Evolutionary conservation across 2,329 filamentous ascomycete genomes (phyloP).

Genomic region (Fusarium sp.): DNA sequence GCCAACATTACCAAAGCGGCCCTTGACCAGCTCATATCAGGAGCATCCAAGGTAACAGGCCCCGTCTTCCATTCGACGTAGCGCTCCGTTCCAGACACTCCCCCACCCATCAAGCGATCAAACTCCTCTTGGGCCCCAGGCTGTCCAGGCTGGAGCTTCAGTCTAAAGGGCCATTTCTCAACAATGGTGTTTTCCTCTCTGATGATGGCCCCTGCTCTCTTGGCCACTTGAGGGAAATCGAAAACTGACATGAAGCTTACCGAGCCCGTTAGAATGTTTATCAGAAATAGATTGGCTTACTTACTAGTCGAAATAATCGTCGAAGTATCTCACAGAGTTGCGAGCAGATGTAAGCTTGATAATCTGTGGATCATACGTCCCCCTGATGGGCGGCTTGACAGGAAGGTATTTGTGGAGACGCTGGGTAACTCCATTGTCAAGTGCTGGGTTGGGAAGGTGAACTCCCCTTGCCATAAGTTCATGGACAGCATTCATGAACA

Average conservation of each 20-base stretch:
- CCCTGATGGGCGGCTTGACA: neutral
- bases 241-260: neutral
- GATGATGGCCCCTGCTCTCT: neutral
- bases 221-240: neutral
- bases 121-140: constrained; percentile 8
- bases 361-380: neutral
- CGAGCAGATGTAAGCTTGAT: neutral
- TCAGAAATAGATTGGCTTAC: neutral
- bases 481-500: constrained; percentile 17
- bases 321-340: neutral
- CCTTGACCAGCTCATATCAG: neutral
- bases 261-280: neutral
- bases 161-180: constrained; percentile 17
- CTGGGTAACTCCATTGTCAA: neutral
- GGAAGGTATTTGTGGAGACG: neutral
- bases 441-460: neutral
- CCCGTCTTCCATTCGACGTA: constrained; percentile 23
- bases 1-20: neutral
- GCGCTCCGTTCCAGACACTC: neutral
- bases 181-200: constrained; percentile 24
- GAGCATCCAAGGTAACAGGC: neutral
- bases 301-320: neutral
- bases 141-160: constrained; percentile 7
- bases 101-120: neutral
- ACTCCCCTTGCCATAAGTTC: neutral